These are phyloP conservation scores for Paracoccidioides lutzii DNA, from an alignment of 2,329 filamentous ascomycete genomes.

Conservation along the genomic window DNA sequence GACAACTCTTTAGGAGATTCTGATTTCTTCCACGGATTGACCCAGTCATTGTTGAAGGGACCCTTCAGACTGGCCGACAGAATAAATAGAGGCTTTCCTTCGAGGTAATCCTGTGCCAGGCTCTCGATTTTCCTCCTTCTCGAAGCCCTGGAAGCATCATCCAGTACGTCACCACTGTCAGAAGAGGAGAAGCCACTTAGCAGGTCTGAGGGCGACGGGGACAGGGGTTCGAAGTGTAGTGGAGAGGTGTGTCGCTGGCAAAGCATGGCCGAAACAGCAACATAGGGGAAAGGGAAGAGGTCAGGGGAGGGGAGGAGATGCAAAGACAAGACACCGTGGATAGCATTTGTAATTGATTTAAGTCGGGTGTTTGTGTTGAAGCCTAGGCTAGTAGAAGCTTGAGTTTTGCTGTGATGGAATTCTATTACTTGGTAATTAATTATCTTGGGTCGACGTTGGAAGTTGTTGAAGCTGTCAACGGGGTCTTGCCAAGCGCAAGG, in stretches of 20 bases:
- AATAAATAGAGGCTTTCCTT: constrained; percentile 33
- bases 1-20: background rate
- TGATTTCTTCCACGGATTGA: constrained; percentile 32
- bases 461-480: background rate
- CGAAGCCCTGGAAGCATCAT: constrained; percentile 19
- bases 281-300: background rate
- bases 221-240: constrained; percentile 24
- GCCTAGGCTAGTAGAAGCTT: background rate
- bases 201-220: constrained; percentile 15
- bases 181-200: constrained; percentile 14
- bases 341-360: constrained; percentile 5
- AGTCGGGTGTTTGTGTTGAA: background rate
- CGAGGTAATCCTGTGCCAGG: constrained; percentile 29
- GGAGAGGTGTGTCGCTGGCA: constrained; percentile 17
- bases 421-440: too few relatives aligned
- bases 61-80: constrained; percentile 33
- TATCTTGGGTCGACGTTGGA: background rate
- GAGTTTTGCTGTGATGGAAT: background rate
- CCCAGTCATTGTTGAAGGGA: constrained; percentile 33
- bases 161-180: constrained; percentile 30
- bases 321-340: constrained; percentile 1
- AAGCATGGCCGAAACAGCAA: constrained; percentile 2
- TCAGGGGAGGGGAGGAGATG: constrained; percentile 5
- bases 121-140: constrained; percentile 33
- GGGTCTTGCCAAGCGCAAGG: background rate